Percentiles rank a stretch among this genome's conserved stretches.
Conservation (phyloP, 176 grass and related monocot genomes). For the Avena atlantica region DNA sequence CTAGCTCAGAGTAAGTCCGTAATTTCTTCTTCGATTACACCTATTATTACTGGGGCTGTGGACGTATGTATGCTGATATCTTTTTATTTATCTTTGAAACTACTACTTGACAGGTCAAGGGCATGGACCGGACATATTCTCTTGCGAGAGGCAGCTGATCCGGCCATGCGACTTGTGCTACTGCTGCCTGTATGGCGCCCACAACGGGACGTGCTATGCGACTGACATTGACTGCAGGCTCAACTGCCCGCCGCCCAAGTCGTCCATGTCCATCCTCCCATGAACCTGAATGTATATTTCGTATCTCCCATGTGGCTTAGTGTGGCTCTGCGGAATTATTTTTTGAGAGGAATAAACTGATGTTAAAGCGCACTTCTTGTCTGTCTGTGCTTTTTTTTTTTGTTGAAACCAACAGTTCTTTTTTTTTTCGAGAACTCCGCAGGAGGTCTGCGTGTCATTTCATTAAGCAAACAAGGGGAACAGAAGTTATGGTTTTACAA, state of each 20-base stretch:
- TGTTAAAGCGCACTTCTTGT: no score
- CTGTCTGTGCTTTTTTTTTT: no score
- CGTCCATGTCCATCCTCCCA: neutral
- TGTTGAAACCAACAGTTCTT: no score
- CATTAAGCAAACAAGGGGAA: no score
- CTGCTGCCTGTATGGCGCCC: neutral
- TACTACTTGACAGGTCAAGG: conserved; percentile 4
- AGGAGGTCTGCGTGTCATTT: no score
- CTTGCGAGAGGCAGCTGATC: neutral
- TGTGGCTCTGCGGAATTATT: no score
- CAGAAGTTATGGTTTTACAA: no score
- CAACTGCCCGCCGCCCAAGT: neutral
- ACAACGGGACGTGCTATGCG: neutral
- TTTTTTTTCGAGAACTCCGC: no score
- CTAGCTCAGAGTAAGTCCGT: neutral
- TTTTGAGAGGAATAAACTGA: no score
- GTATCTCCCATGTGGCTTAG: neutral
- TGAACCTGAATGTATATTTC: neutral
- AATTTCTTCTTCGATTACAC: neutral
- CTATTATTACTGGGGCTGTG: neutral
- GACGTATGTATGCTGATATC: neutral
- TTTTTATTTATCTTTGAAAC: neutral
- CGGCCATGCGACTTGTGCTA: conserved; percentile 25
- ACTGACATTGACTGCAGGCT: conserved; percentile 4
- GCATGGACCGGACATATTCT: conserved; percentile 23